A percentile compares a stretch with the other conserved stretches of the same genome.
Evolutionary conservation across 2,329 filamentous ascomycete species (phyloP).

Genomic region (Talaromyces sp.): DNA sequence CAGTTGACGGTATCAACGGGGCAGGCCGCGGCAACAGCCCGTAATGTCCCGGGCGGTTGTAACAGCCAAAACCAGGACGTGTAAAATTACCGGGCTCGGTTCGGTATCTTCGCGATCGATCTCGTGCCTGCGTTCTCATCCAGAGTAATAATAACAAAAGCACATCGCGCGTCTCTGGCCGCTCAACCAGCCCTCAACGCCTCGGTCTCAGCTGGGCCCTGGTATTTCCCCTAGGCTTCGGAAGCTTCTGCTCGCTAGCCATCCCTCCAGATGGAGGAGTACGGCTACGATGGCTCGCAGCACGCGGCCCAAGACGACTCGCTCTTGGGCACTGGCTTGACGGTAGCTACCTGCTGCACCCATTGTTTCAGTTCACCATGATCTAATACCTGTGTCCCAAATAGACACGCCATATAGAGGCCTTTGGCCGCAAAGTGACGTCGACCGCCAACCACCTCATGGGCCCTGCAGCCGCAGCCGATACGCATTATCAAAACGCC

Average conservation of each 20-base stretch:
- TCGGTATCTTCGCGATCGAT: background rate
- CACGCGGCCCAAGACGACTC: constrained; percentile 40
- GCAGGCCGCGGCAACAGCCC: background rate
- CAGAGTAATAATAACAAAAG: background rate
- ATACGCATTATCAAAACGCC: constrained; percentile 74
- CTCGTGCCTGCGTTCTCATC: background rate
- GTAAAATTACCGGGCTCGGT: background rate
- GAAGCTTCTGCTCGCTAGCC: constrained; percentile 3
- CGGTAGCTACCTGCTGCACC: constrained; percentile 29
- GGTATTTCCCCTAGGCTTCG: constrained; percentile 21
- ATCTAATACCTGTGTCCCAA: constrained; percentile 1
- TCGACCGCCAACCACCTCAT: constrained; percentile 90
- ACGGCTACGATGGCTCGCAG: constrained; percentile 42
- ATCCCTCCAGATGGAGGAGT: constrained; percentile 34
- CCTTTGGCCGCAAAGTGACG: constrained; percentile 90
- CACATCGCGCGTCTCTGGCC: background rate
- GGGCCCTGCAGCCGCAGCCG: constrained; percentile 51
- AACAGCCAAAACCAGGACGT: background rate
- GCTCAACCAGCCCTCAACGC: background rate
- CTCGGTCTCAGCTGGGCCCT: constrained; percentile 3
- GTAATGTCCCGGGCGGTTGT: background rate
- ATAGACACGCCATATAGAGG: constrained; percentile 81
- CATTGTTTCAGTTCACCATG: constrained; percentile 8
- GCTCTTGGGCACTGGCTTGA: constrained; percentile 44
- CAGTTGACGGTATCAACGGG: no score